These are phyloP conservation scores for Psidium friedrichsthalianum DNA, from an alignment of 345 rosid species.

Conservation along the genomic window DNA sequence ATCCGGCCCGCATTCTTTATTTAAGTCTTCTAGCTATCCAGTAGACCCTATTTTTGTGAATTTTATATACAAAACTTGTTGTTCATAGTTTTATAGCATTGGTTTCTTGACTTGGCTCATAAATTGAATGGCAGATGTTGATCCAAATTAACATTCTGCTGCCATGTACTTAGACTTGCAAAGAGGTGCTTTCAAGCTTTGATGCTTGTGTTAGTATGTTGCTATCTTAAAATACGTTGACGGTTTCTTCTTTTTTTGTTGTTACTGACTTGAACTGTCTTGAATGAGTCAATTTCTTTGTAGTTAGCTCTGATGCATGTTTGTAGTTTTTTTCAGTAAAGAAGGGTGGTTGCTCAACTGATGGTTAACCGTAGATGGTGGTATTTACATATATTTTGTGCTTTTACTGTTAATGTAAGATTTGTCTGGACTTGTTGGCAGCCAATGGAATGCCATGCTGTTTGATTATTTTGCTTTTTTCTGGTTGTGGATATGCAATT, in stretches of 20 bases:
- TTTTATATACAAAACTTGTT: neutral
- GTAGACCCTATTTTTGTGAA: neutral
- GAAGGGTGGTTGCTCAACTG: neutral
- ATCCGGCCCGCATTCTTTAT: neutral
- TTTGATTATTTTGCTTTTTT: neutral
- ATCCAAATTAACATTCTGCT: neutral
- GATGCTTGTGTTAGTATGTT: neutral
- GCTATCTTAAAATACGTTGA: neutral
- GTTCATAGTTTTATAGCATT: neutral
- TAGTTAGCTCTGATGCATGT: neutral
- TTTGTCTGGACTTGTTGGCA: neutral
- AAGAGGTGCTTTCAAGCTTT: neutral
- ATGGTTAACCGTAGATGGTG: neutral
- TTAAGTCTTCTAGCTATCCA: neutral
- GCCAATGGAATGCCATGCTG: neutral
- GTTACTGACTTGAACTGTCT: neutral
- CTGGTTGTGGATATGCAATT: neutral
- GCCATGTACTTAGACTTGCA: neutral
- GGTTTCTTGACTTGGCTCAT: neutral
- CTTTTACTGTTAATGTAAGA: neutral
- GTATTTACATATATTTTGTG: neutral
- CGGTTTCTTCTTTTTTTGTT: neutral
- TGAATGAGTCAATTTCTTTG: neutral
- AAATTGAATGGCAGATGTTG: neutral
- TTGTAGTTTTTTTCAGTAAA: neutral